Conservation (phyloP, 106 monocot genomes). For the Agapanthus africanus region DNA sequence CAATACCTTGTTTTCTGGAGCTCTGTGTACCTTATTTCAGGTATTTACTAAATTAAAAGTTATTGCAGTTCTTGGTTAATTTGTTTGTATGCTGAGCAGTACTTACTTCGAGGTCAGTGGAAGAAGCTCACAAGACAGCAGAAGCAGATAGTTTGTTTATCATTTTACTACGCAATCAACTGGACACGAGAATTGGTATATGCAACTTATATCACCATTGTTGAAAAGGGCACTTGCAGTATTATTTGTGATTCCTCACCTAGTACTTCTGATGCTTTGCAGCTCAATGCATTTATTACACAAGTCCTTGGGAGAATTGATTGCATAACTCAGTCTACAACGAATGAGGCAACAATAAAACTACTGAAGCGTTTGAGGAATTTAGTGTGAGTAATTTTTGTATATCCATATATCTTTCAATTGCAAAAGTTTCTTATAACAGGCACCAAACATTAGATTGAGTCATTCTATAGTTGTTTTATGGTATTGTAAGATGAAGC, state of each 20-base stretch:
- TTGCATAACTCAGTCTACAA: slow-evolving; percentile 51
- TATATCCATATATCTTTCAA: not conserved
- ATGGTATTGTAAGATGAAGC: not conserved
- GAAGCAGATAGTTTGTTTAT: slow-evolving; percentile 43
- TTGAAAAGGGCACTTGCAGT: not conserved
- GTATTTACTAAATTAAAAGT: not conserved
- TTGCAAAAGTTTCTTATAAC: not conserved
- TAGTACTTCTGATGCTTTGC: slow-evolving; percentile 18
- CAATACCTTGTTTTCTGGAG: not conserved
- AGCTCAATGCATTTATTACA: slow-evolving; percentile 89
- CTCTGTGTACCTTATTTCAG: not conserved
- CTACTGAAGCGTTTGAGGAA: slow-evolving; percentile 80
- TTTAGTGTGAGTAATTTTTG: slow-evolving; percentile 54
- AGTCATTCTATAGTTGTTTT: not conserved
- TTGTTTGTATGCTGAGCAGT: slow-evolving; percentile 35
- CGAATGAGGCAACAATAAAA: slow-evolving; percentile 44
- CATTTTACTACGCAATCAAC: slow-evolving; percentile 80
- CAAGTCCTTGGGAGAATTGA: slow-evolving; percentile 53
- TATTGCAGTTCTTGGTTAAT: not conserved
- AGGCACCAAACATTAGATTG: not conserved
- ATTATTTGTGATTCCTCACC: not conserved
- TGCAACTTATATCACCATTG: slow-evolving; percentile 1
- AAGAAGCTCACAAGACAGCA: slow-evolving; percentile 51
- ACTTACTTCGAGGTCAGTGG: slow-evolving; percentile 53
- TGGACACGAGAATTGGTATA: slow-evolving; percentile 94